Evolutionary conservation across 305 asterid species (phyloP).

Genomic region (Fraxinus albicans): DNA sequence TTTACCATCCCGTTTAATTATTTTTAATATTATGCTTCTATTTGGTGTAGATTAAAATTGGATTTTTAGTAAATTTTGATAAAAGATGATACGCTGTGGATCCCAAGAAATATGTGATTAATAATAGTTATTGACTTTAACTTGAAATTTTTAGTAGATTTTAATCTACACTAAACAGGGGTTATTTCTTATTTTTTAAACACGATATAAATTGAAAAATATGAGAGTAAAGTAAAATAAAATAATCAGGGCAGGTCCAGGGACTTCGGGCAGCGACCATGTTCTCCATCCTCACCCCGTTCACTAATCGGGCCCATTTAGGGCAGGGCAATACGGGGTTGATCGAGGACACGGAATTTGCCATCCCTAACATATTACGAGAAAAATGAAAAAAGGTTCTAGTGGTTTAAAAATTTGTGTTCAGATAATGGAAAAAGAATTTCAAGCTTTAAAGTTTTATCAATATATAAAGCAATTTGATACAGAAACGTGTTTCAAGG

Average conservation of each 20-base stretch:
- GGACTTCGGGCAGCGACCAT: not conserved
- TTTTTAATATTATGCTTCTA: not conserved
- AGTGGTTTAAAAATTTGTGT: not conserved
- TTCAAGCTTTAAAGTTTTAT: constrained; percentile 36
- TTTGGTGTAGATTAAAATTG: not conserved
- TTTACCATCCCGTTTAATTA: not conserved
- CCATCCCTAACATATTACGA: not conserved
- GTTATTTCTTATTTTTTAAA: not conserved
- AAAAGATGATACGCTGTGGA: not conserved
- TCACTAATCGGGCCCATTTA: not conserved
- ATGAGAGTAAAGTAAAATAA: not conserved
- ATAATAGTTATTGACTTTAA: not conserved
- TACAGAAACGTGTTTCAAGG: constrained; percentile 88
- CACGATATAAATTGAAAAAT: not conserved
- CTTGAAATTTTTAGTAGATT: not conserved
- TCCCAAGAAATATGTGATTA: not conserved
- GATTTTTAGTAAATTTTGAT: not conserved
- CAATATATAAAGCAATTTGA: constrained; percentile 84
- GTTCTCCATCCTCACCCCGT: not conserved
- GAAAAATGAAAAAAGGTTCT: not conserved
- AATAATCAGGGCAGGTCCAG: not conserved
- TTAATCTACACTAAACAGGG: not conserved
- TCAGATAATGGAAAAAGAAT: constrained; percentile 16
- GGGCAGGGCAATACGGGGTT: not conserved
- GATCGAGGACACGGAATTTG: not conserved